phyloP scores from a whole-genome alignment of 768 basidiomycete genomes.

The Mycena venus region DNA sequence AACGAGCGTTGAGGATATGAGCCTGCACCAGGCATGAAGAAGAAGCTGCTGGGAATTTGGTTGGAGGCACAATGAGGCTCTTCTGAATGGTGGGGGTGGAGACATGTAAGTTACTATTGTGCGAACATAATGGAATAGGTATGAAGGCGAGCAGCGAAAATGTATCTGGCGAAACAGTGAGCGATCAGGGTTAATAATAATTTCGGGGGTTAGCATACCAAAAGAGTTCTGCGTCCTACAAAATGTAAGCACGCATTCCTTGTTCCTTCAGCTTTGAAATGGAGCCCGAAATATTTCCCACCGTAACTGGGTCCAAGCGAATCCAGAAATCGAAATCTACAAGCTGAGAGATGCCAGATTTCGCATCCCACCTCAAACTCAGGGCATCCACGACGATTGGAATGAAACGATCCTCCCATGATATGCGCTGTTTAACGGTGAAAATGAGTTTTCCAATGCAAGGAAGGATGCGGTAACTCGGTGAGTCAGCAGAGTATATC shows the following conservation, averaged over 20 bases:
- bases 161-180: no score
- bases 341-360: not conserved
- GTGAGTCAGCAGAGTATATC: not conserved
- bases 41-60: no score
- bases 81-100: no score
- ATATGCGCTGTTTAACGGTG: not conserved
- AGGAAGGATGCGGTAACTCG: not conserved
- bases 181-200: not conserved
- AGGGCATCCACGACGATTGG: not conserved
- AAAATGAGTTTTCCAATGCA: not conserved
- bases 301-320: not conserved
- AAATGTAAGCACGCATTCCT: not conserved
- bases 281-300: not conserved
- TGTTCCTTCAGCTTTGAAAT: not conserved
- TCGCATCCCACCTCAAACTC: not conserved
- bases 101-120: no score
- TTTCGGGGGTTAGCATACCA: not conserved
- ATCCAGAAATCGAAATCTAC: not conserved
- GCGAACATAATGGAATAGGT: no score
- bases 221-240: not conserved
- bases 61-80: no score
- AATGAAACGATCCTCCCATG: not conserved
- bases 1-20: no score
- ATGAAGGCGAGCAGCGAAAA: no score
- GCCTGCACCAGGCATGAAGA: no score